A percentile compares a stretch with the other conserved stretches of the same genome.
These are phyloP conservation scores for Backusella parvicylindrica DNA, from an alignment of 192 early-diverging fungal genomes.

Conservation along the genomic window DNA sequence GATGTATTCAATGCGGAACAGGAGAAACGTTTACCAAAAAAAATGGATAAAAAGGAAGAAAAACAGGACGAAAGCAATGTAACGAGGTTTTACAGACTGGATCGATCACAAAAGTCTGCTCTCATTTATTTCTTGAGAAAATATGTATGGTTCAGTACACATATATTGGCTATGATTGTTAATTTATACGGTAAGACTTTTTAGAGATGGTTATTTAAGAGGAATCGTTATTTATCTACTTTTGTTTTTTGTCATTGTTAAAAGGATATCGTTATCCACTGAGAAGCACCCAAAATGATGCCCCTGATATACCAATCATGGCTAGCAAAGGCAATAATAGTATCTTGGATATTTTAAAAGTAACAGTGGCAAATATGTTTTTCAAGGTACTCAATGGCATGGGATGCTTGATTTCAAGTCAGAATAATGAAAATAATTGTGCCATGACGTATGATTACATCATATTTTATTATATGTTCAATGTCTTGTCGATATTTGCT, in stretches of 20 bases:
- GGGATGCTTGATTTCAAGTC: not conserved
- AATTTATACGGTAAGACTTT: not conserved
- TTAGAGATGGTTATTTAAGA: not conserved
- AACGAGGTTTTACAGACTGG: not conserved
- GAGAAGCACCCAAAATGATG: not conserved
- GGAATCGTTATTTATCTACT: not conserved
- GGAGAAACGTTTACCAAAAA: not conserved
- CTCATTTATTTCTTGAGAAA: not conserved
- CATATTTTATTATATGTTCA: not conserved
- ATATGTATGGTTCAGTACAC: not conserved
- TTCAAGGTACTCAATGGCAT: not conserved
- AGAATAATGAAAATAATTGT: not conserved
- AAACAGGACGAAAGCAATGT: not conserved
- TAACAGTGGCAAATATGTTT: not conserved
- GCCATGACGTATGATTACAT: not conserved
- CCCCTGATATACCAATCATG: not conserved
- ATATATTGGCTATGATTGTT: not conserved
- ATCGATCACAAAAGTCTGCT: not conserved
- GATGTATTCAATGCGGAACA: not conserved
- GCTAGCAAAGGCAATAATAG: not conserved
- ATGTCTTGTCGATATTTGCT: not conserved
- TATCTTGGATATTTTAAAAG: not conserved
- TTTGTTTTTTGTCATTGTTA: no score
- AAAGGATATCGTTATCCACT: not conserved
- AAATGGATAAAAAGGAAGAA: not conserved